These are phyloP conservation scores for Mycothermus thermophilus DNA, from an alignment of 495 filamentous ascomycete genomes.

Conservation along the genomic window DNA sequence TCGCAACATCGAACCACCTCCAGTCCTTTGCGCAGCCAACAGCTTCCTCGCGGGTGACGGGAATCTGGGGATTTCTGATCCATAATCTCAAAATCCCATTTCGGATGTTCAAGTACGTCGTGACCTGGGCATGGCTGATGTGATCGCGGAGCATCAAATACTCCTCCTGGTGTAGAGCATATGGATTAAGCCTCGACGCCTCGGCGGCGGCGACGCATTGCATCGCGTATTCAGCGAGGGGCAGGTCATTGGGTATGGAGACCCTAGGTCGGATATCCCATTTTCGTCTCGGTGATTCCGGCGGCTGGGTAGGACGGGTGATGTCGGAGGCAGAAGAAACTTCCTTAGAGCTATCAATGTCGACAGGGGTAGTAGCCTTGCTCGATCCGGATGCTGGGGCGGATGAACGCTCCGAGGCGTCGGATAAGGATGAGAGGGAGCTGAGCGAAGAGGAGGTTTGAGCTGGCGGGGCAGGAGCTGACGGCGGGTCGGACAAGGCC, in stretches of 20 bases:
- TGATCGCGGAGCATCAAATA: slow-evolving; percentile 64
- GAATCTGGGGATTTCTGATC: slow-evolving; percentile 77
- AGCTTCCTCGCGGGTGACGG: slow-evolving; percentile 77
- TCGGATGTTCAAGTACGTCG: slow-evolving; percentile 90
- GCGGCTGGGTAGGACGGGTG: slow-evolving; percentile 1
- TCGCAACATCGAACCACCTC: slow-evolving; percentile 82
- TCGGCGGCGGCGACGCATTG: slow-evolving; percentile 83
- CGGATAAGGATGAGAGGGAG: slow-evolving; percentile 15
- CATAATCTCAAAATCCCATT: slow-evolving; percentile 90
- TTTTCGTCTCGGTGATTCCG: slow-evolving; percentile 17
- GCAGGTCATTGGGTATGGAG: slow-evolving; percentile 65
- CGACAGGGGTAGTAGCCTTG: slow-evolving; percentile 43
- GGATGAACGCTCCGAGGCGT: slow-evolving; percentile 33
- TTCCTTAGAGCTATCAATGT: slow-evolving; percentile 29
- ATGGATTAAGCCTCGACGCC: slow-evolving; percentile 79
- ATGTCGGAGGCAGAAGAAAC: slow-evolving; percentile 1
- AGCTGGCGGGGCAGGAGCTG: not conserved
- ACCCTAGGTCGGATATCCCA: slow-evolving; percentile 54
- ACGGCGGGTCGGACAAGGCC: not conserved
- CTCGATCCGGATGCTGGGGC: slow-evolving; percentile 34
- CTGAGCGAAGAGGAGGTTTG: slow-evolving; percentile 1
- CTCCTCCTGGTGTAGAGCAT: slow-evolving; percentile 74
- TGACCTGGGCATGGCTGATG: slow-evolving; percentile 79
- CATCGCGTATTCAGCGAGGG: slow-evolving; percentile 62
- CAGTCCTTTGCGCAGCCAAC: slow-evolving; percentile 81